Percentiles rank a stretch among this genome's conserved stretches.
phyloP scores from a whole-genome alignment of 2,329 filamentous ascomycete species.

The Sporothrix humicola region DNA sequence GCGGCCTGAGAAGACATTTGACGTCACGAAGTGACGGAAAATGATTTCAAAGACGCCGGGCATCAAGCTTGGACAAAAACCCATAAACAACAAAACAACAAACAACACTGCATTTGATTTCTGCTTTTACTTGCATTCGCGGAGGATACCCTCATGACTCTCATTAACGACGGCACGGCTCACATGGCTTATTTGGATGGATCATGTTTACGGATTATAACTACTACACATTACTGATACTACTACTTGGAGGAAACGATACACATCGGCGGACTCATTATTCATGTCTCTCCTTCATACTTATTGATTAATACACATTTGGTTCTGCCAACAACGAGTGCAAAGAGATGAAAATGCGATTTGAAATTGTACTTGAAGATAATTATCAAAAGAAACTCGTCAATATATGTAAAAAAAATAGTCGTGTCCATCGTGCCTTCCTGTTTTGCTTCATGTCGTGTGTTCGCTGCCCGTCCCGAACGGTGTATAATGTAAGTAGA shows the following conservation, averaged over 20 bases:
- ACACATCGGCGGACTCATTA: background rate
- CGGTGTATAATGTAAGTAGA: conserved; percentile 23
- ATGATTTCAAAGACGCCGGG: conserved; percentile 1
- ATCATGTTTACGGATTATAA: background rate
- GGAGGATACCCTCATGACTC: conserved; percentile 5
- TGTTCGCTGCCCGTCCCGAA: background rate
- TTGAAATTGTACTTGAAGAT: too few species aligned
- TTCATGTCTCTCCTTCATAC: conserved; percentile 27
- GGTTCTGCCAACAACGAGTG: background rate
- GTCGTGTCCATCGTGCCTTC: background rate
- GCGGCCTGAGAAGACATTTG: background rate
- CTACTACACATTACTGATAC: too few species aligned
- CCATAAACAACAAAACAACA: background rate
- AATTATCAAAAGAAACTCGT: too few species aligned
- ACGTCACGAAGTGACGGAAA: background rate
- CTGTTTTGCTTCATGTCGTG: background rate
- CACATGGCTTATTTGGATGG: background rate
- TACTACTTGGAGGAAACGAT: conserved; percentile 23
- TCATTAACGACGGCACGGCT: conserved; percentile 17
- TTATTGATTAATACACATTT: conserved; percentile 13
- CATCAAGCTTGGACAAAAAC: background rate
- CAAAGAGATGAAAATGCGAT: too few species aligned
- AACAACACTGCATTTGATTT: background rate
- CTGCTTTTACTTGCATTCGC: background rate
- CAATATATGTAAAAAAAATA: too few species aligned